Base-by-base conservation (phyloP, 208 protist species). In the Wallacemonas sp. region DNA sequence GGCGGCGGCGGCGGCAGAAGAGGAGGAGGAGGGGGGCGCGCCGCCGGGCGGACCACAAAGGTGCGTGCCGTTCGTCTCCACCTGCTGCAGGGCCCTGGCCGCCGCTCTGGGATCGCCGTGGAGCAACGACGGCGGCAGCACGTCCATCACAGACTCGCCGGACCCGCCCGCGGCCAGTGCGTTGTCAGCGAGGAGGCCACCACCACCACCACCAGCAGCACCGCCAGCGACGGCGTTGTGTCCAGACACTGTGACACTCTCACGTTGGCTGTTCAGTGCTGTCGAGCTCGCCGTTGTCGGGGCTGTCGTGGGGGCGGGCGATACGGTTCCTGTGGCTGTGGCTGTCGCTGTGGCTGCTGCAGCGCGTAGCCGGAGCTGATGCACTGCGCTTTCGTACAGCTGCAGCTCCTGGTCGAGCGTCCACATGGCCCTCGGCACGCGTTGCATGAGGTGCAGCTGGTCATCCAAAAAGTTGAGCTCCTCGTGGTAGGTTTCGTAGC, bases 401-500 rank as follows among this genome's bases (percentile, higher is more conserved):
- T 61, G 65, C 61, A 85, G 60, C 75, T 96, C 85, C 60, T 96
- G 78, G 52, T 86, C 77, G 26, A 94, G 68, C 39, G 75, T 46
- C 49, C 66, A 71, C 87, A 96, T 91, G 17, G 83, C 85, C 4
- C 87, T 83, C 6, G 87, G 85, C 79, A 94, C 84, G 17, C 70
- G 49, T 38, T 81, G 72, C 33, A 41, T 64, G 24, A 26, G 4
- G 21, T 56, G 30, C 14, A 95, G 82, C 69, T 93, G 87, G 48
- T 81, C 82, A 36, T 92, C 83, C 26, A 98, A 64, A 61, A 91
- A 94, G 65, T 96, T 77, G 6, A 96, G 65, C 74, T 99, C 96
- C 26, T 75, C 81, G 65, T 95, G 85, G 46, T 98, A 96, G 8
- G 85, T 92, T 76, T 99, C 96, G 65, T 93, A 92, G 33, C 98